Evolutionary conservation across 2,329 filamentous ascomycete species (phyloP).

Genomic region (Alternaria ventricosa): DNA sequence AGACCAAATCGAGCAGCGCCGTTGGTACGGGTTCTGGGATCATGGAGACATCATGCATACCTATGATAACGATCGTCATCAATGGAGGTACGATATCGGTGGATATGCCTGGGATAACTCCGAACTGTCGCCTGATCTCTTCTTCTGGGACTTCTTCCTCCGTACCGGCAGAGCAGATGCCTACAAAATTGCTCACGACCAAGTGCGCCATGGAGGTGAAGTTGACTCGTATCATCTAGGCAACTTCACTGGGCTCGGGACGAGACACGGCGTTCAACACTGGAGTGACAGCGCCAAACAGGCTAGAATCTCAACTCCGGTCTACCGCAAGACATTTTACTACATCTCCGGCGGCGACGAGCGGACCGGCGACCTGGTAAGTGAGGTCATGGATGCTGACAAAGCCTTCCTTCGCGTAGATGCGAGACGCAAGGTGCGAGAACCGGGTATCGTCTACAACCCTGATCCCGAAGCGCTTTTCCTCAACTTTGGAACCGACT

Average conservation of each 20-base stretch:
- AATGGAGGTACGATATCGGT: slow-evolving; percentile 68
- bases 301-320: slow-evolving; percentile 64
- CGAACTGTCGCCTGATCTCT: slow-evolving; percentile 67
- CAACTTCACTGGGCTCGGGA: slow-evolving; percentile 65
- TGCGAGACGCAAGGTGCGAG: slow-evolving; percentile 65
- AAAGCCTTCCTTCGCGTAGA: slow-evolving; percentile 62
- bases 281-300: slow-evolving; percentile 68
- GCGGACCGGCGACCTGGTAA: slow-evolving; percentile 62
- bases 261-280: slow-evolving; percentile 67
- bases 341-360: slow-evolving; percentile 64
- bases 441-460: slow-evolving; percentile 57
- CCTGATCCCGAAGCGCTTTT: slow-evolving; percentile 53
- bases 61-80: slow-evolving; percentile 65
- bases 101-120: slow-evolving; percentile 72
- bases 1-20: slow-evolving; percentile 61
- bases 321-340: slow-evolving; percentile 65
- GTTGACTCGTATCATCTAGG: slow-evolving; percentile 69
- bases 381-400: slow-evolving; percentile 60
- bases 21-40: slow-evolving; percentile 70
- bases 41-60: slow-evolving; percentile 69
- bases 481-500: slow-evolving; percentile 65
- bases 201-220: slow-evolving; percentile 65
- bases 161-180: slow-evolving; percentile 64
- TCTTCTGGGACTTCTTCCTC: slow-evolving; percentile 69
- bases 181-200: slow-evolving; percentile 65